phyloP scores from a whole-genome alignment of 352 stramenopile species.

The Phytophthora chlamydospora region DNA sequence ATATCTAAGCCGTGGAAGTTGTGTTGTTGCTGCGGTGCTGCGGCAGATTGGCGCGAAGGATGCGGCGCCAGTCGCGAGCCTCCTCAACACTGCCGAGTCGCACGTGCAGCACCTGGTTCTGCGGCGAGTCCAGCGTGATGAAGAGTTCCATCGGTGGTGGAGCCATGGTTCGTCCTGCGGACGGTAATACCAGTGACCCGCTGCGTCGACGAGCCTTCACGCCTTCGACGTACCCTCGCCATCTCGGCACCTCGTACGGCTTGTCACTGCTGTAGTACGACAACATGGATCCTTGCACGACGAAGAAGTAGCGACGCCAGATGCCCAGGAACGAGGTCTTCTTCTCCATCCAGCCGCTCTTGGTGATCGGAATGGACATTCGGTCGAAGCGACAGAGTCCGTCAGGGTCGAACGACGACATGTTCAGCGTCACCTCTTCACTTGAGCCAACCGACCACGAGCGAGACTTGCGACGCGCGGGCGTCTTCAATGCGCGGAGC shows the following conservation, averaged over 20 bases:
- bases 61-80: constrained; percentile 42
- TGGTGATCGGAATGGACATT: constrained; percentile 62
- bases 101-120: constrained; percentile 35
- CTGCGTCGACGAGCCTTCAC: constrained; percentile 41
- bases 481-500: constrained; percentile 67
- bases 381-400: constrained; percentile 60
- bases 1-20: constrained; percentile 23
- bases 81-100: constrained; percentile 35
- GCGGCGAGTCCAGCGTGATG: constrained; percentile 39
- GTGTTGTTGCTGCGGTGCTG: constrained; percentile 12
- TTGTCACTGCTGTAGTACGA: constrained; percentile 80
- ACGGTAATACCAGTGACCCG: constrained; percentile 19
- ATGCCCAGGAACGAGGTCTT: constrained; percentile 58
- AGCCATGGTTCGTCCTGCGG: constrained; percentile 13
- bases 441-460: constrained; percentile 62
- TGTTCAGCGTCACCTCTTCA: constrained; percentile 58
- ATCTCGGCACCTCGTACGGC: constrained; percentile 72
- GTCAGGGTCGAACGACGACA: constrained; percentile 65
- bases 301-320: constrained; percentile 80
- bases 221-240: constrained; percentile 62
- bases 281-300: constrained; percentile 72
- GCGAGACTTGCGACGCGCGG: constrained; percentile 60
- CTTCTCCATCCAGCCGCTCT: constrained; percentile 75
- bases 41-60: constrained; percentile 31
- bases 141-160: constrained; percentile 34